Base-by-base conservation (phyloP, 176 grass and related monocot species). In the Triticum monococcum region DNA sequence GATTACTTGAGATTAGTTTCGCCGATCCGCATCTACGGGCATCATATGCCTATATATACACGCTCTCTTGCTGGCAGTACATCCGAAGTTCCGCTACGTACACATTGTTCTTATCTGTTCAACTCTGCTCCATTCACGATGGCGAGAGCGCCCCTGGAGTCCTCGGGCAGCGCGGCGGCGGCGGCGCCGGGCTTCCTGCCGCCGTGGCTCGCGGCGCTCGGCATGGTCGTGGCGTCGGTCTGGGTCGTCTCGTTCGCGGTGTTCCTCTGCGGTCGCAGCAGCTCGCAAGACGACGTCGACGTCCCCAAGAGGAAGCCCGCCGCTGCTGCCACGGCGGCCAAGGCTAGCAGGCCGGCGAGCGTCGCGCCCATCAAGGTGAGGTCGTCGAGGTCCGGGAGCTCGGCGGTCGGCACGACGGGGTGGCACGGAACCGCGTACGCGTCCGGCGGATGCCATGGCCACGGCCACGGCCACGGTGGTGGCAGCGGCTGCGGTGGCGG, bases 221-320 rank as follows among this genome's bases (percentile, higher is more conserved):
- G 66, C 80, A 73, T 87, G 84, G 67, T 72, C 20, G 60, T 72
- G 38, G 78, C 68, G 3, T 83, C 69, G 69, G 56, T 78, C 30
- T 79, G 38, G n/a, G 0, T 77, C 46, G 23, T 71, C 13, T 75
- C 81, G 1, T 31, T 89, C 13, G 85, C 78, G 8, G 78, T 93
- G 41, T 93, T 93, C 78, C 18, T 87, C 77, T 93, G 91, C 81
- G 77, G 81, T 32, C 81, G 12, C 36, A 64, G 50, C 5, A 54
- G 77, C 75, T 63, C 57, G 9, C 5, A 12, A 52, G 64, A 12
- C 56, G 73, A 78, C 37, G 62, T 23, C 14, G 12, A 32, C 17
- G 31, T 3, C n/a, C 73, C 60, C 18, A 68, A 20, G 76, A 87
- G 78, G 78, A 71, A 66, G 50, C 74, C 70, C 3, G 11, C 60